Conservation (phyloP, 139 green algal species). For the Chlorella ohadii region DNA sequence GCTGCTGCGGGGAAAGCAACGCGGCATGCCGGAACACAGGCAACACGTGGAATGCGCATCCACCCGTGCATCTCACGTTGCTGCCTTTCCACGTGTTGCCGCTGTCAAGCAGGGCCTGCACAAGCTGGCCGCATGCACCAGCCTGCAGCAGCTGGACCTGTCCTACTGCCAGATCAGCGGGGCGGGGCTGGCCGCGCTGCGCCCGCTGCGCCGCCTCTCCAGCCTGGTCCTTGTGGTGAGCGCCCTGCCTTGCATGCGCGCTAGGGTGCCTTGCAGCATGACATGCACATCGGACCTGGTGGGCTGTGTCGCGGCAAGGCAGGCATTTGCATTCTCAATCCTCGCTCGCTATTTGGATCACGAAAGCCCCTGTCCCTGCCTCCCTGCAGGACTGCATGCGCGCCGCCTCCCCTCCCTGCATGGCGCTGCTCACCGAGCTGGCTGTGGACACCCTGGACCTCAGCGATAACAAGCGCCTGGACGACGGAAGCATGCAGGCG, state of each 20-base stretch:
- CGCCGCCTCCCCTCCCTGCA: constrained; percentile 9
- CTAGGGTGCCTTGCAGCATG: no score
- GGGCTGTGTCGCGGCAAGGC: no score
- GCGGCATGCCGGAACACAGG: no score
- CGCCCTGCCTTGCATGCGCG: no score
- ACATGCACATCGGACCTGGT: no score
- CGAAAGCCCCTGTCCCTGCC: no score
- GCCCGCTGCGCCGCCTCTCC: constrained; percentile 4
- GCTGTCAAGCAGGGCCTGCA: constrained; percentile 1
- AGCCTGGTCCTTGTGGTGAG: neutral
- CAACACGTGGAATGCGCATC: no score
- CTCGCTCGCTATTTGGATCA: no score
- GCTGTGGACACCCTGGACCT: neutral
- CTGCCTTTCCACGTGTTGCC: neutral
- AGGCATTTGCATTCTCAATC: no score
- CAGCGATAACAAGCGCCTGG: constrained; percentile 21
- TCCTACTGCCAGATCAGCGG: constrained; percentile 8
- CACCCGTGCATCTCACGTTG: no score
- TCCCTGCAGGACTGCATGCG: constrained; percentile 14
- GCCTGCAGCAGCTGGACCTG: constrained; percentile 20
- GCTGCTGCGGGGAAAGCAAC: no score
- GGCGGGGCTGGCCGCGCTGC: neutral
- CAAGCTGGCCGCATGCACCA: constrained; percentile 2
- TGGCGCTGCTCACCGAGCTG: neutral
- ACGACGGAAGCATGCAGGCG: constrained; percentile 31